phyloP scores from a whole-genome alignment of 2,329 filamentous ascomycete genomes.

The Penicillium sp. region DNA sequence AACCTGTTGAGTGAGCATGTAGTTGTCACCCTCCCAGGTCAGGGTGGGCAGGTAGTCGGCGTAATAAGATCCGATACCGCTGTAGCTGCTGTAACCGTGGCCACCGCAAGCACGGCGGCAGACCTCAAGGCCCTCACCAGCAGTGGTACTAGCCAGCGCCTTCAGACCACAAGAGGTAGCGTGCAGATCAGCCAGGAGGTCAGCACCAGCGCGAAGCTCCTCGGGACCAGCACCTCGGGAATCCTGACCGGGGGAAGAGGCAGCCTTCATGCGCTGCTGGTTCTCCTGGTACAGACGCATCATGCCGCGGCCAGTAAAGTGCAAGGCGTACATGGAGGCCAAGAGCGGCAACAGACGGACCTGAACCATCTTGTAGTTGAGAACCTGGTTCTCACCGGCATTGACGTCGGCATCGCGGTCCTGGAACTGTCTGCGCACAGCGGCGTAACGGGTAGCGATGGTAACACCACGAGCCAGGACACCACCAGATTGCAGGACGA shows the following conservation, averaged over 20 bases:
- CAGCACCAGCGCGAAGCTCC: conserved; percentile 67
- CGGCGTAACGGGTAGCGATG: conserved; percentile 74
- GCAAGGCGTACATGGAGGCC: conserved; percentile 75
- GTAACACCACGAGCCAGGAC: conserved; percentile 76
- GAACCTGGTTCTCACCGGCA: conserved; percentile 71
- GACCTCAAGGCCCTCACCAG: conserved; percentile 74
- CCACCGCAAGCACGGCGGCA: conserved; percentile 77
- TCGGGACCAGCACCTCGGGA: conserved; percentile 68
- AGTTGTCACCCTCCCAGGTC: conserved; percentile 80
- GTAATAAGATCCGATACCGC: conserved; percentile 76
- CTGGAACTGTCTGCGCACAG: conserved; percentile 77
- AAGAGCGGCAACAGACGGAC: conserved; percentile 72
- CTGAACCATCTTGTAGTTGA: conserved; percentile 83
- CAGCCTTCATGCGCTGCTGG: conserved; percentile 66
- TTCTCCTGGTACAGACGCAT: conserved; percentile 74
- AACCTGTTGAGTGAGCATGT: conserved; percentile 81
- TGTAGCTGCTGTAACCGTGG: conserved; percentile 75
- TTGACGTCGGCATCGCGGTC: conserved; percentile 68
- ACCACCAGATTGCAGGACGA: conserved; percentile 73
- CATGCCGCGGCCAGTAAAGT: conserved; percentile 79
- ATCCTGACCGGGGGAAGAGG: conserved; percentile 48
- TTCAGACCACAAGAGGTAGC: conserved; percentile 78
- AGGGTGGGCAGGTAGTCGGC: conserved; percentile 73
- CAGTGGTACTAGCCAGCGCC: conserved; percentile 71
- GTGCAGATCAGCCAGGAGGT: conserved; percentile 73